Base-by-base conservation (phyloP, 2,329 filamentous ascomycete genomes). In the Claviceps sp. region DNA sequence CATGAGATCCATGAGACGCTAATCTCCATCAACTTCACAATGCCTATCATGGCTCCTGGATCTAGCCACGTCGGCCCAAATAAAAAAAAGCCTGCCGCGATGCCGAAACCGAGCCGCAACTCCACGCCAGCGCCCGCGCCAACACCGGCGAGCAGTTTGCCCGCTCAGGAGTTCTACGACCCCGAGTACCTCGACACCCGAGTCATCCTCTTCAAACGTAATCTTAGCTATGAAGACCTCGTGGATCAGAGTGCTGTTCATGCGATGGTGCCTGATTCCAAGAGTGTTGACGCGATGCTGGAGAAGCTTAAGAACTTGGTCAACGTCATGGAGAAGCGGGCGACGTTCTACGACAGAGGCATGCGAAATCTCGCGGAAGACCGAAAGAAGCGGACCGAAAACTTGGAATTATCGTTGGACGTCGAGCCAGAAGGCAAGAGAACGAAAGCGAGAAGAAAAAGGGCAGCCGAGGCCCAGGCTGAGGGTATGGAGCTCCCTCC, bases 361-460 rank as follows among this genome's bases (percentile, higher is more conserved):
- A 86, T 91, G 80, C 72, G 86, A 52, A 74, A 86, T 58, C 71
- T 89, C 52, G 79, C 82, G 6, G 74, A 76, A 60, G 76, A 77
- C 62, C 75, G 82, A 50, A 86, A 87, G 64, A 77, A 81, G 43
- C 71, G 76, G 57, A 70, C 75, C 37, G 77, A 81, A 52, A 77
- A 82, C 50, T 71, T 66, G 47, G 70, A 79, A 56, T 65, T 71
- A 11, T 52, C 73, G 73, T 60, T 57, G 55, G 62, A 73, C 50
- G 74, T 67, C 30, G 76, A 78, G 45, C 72, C 72, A 55, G 72
- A 74, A 50, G 66, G 69, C 22, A 79, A 79, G 60, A 77, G 79
- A 63, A 70, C 73, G 24, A 89, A 90, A 65, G 76, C 85, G 57
- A 89, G 87, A 74, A 89, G 87, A 72, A 82, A 86, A 64, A 89